Evolutionary conservation across 495 filamentous ascomycete genomes (phyloP), one percentile per base, ranked within the genome.

Genomic region (Aspergillus kassunensis): DNA sequence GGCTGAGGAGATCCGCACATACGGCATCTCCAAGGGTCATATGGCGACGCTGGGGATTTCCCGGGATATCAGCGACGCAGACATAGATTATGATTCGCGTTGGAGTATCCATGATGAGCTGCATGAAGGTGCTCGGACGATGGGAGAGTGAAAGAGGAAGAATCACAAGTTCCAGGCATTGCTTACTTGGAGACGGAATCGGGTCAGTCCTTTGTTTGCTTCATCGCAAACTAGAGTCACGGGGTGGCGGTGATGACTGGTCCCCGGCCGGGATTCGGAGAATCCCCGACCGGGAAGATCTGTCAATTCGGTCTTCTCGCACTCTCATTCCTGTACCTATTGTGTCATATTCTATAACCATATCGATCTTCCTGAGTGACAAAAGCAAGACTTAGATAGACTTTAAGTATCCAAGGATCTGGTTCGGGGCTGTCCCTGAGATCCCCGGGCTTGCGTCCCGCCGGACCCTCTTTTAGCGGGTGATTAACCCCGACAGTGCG

Each of bases 51-150:
- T 62, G 59, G 10, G 56, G 59, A 13, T 34, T 40, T 10, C 62
- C 62, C 7, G 31, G 51, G 27, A 62, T 59, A 47, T 65, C 62
- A 3, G 62, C 57, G 5, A 61, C 56, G 13, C 59, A 50, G 10
- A 47, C 59, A 31, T 54, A 62, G 29, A 65, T 46, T 11, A 59
- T 20, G 6, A 59, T 42, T 36, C 56, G 51, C 20, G 37, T 42
- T 2, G 56, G 46, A 21, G 23, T n/a, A 25, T 33, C 23, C 33
- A 39, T 44, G 39, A 15, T 44, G 23, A n/a, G n/a, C n/a, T n/a
- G n/a, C n/a, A n/a, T n/a, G n/a, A n/a, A n/a, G n/a, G n/a, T n/a
- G n/a, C 13, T 13, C 4, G 12, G 18, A 19, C n/a, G 18, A 20
- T 15, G 13, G 10, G 19, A 20, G 29, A 46, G 19, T n/a, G 19